Base-by-base conservation (phyloP, 768 basidiomycete species). In the Gautieria morchelliformis region DNA sequence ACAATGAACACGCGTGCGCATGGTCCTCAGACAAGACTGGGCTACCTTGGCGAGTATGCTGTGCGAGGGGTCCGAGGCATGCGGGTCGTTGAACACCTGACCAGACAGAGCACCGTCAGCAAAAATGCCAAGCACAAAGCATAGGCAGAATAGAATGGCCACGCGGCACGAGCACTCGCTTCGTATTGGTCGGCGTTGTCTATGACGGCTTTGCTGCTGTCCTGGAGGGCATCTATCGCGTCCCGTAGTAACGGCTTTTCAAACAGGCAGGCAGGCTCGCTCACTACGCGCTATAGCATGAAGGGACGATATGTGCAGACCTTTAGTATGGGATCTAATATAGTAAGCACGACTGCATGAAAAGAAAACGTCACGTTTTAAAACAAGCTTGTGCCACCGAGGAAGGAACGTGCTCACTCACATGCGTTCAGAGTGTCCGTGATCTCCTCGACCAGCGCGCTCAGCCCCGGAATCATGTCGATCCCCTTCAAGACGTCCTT, bases 31-130 rank as follows among this genome's bases (percentile, higher is more conserved):
- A 37, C 35, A 1, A 37, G 35, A 37, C 35, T 37, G 3, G 10
- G 35, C 46, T n/a, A 81, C 83, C 74, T 87, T 87, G 40, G 84
- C 84, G 50, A 87, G 72, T 60, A 85, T 69, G 67, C 82, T 85
- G 67, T 88, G 86, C 1, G 85, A 83, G 4, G 86, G 87, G 64
- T 88, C 85, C 12, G 81, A 83, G 10, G 85, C 84, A 60, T 78
- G 67, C 5, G 80, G 77, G 63, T 85, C 77, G 63, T 84, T 72
- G 69, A 87, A 89, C 20, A 86, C 83, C 78, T 81, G 58, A 35
- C 15, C 32, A 47, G 30, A n/a, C 32, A 47, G 30, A 39, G 39
- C 49, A n/a, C 32, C 53, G 15, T 30, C 56, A 19, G 1, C 14
- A 54, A n/a, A n/a, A n/a, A 42, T 12, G n/a, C 47, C 47, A 20